Evolutionary conservation across 208 protist species (phyloP).

Genomic region (Kentomonas sorsogonicus): DNA sequence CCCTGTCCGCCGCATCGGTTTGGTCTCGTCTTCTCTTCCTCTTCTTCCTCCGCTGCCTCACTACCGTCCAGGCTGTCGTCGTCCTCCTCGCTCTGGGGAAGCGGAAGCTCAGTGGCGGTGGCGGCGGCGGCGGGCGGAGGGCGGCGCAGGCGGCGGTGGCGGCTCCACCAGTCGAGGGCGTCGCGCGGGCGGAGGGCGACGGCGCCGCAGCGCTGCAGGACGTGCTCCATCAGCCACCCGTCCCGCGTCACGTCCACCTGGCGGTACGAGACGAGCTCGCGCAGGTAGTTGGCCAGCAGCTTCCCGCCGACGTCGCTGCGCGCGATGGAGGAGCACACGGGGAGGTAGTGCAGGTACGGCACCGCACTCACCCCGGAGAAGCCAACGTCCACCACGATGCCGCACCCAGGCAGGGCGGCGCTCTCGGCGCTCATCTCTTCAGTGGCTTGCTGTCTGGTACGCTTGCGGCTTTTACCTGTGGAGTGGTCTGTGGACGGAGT

Average conservation of each 20-base stretch:
- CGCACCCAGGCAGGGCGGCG: constrained; percentile 11
- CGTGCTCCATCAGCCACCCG: constrained; percentile 75
- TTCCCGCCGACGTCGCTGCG: constrained; percentile 74
- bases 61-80: no score
- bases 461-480: not conserved
- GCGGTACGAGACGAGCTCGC: constrained; percentile 69
- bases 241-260: constrained; percentile 80
- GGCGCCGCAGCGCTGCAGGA: constrained; percentile 67
- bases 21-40: no score
- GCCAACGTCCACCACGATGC: constrained; percentile 64
- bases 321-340: constrained; percentile 51
- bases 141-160: not conserved
- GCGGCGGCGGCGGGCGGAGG: no score
- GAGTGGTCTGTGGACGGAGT: no score
- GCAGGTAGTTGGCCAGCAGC: constrained; percentile 72
- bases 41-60: no score
- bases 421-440: not conserved
- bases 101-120: no score
- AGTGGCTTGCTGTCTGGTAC: no score
- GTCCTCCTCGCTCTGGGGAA: no score
- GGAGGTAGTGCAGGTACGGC: constrained; percentile 67
- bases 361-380: constrained; percentile 70
- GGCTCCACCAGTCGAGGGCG: constrained; percentile 9
- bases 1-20: no score
- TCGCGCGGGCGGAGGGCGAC: constrained; percentile 20